Conservation (phyloP, 192 early-diverging fungal genomes). For the Oehlia diaphana region DNA sequence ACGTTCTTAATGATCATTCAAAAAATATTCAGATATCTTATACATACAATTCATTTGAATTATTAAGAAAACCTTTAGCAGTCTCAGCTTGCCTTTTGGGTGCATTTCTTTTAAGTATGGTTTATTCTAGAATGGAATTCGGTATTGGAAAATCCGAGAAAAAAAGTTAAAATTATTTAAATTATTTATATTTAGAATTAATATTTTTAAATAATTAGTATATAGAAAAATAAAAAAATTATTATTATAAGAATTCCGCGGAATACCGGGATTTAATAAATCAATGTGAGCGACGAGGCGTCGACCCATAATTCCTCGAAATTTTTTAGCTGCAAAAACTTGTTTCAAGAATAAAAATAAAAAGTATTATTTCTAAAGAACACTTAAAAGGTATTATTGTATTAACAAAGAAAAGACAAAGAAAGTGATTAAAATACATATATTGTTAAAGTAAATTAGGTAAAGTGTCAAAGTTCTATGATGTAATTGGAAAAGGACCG, state of each 20-base stretch:
- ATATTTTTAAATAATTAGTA: too few relatives aligned
- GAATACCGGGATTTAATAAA: too few relatives aligned
- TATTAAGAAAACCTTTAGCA: conserved; percentile 66
- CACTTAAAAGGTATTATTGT: background rate
- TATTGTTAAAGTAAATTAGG: too few relatives aligned
- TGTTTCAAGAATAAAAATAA: background rate
- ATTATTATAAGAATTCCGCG: too few relatives aligned
- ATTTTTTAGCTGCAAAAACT: background rate
- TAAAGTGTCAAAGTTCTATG: too few relatives aligned
- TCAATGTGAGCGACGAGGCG: too few relatives aligned
- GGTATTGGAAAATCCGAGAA: conserved; percentile 40
- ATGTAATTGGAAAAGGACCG: too few relatives aligned
- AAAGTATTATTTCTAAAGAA: background rate
- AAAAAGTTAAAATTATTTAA: background rate
- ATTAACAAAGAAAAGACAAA: background rate
- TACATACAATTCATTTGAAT: conserved; percentile 38
- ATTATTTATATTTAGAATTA: too few relatives aligned
- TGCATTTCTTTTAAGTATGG: conserved; percentile 58
- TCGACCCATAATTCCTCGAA: background rate
- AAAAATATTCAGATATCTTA: conserved; percentile 59
- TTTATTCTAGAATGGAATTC: conserved; percentile 56
- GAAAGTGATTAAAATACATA: background rate
- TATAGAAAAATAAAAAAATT: too few relatives aligned
- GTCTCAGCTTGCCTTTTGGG: conserved; percentile 50
- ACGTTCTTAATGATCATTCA: conserved; percentile 72